Percentiles rank a stretch among this genome's conserved stretches.
These are phyloP conservation scores for Gastrolobium villosum DNA, from an alignment of 306 rosid species.

Conservation along the genomic window DNA sequence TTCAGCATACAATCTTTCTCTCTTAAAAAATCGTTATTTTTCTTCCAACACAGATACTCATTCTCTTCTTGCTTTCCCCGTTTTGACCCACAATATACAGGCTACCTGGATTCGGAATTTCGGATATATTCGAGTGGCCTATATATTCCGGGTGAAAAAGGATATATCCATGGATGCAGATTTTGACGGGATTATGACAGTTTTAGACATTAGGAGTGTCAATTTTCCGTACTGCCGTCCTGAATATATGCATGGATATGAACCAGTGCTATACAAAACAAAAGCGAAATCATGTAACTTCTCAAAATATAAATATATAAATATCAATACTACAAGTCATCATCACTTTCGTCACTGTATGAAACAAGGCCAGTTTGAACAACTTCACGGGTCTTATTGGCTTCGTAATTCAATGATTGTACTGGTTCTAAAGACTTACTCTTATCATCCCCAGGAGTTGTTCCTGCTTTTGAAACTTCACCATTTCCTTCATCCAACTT, in stretches of 20 bases:
- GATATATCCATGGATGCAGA: no score
- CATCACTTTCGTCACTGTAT: slow-evolving; percentile 93
- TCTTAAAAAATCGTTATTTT: no score
- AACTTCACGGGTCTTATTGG: slow-evolving; percentile 51
- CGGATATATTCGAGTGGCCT: no score
- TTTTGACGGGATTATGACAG: slow-evolving; percentile 4
- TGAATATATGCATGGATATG: slow-evolving; percentile 25
- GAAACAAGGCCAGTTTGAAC: slow-evolving; percentile 69
- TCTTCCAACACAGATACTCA: no score
- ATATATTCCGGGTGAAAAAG: no score
- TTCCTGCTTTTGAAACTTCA: slow-evolving; percentile 47
- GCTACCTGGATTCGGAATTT: no score
- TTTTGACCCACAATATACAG: no score
- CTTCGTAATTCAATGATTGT: slow-evolving; percentile 45
- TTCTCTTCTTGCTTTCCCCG: no score
- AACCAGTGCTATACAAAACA: slow-evolving; percentile 2
- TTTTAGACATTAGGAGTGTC: neutral
- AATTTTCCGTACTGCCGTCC: neutral
- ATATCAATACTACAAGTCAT: slow-evolving; percentile 51
- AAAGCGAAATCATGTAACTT: slow-evolving; percentile 13
- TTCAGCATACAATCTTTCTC: no score
- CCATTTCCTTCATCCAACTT: slow-evolving; percentile 58
- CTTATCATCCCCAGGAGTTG: slow-evolving; percentile 27
- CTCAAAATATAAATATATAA: slow-evolving; percentile 25
- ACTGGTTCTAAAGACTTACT: slow-evolving; percentile 49